A percentile compares a stretch with the other conserved stretches of the same genome.
Evolutionary conservation across 2,329 filamentous ascomycete genomes (phyloP).

Genomic region (Aureobasidium sp.): DNA sequence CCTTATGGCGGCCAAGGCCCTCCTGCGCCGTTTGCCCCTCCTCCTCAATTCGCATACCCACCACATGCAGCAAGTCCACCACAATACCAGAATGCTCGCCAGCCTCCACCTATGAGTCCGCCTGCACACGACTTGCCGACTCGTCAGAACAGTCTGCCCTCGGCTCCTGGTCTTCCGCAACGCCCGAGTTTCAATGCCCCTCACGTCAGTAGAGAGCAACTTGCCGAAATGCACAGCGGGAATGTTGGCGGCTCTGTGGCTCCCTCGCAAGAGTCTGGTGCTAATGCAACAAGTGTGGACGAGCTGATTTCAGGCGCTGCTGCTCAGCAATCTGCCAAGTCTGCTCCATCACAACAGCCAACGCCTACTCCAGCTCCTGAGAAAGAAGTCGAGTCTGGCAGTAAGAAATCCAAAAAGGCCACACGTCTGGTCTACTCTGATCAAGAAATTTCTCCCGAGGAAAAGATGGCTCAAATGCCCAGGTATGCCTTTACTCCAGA

Average conservation of each 20-base stretch:
- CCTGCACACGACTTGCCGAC: constrained; percentile 30
- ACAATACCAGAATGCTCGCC: constrained; percentile 18
- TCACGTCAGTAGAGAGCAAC: constrained; percentile 45
- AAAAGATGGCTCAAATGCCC: constrained; percentile 74
- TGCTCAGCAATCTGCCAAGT: constrained; percentile 19
- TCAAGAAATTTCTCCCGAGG: constrained; percentile 73
- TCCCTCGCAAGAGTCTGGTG: constrained; percentile 29
- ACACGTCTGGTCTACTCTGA: constrained; percentile 72
- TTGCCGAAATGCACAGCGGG: constrained; percentile 53
- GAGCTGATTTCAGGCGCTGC: constrained; percentile 45
- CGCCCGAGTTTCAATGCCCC: constrained; percentile 52
- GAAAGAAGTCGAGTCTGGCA: constrained; percentile 13
- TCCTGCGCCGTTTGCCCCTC: constrained; percentile 12
- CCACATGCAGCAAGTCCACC: constrained; percentile 32
- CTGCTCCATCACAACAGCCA: constrained; percentile 3
- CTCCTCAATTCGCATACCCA: constrained; percentile 16
- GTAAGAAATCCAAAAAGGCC: constrained; percentile 51
- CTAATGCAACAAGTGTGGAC: constrained; percentile 42
- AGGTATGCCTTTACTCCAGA: constrained; percentile 63
- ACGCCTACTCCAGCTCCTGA: constrained; percentile 11
- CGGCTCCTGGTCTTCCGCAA: constrained; percentile 52
- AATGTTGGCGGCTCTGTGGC: constrained; percentile 32
- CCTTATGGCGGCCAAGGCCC: constrained; percentile 18
- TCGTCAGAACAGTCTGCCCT: constrained; percentile 49
- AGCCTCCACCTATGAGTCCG: constrained; percentile 16